A percentile compares a stretch with the other conserved stretches of the same genome.
Evolutionary conservation across 331 rosid genomes (phyloP).

Genomic region (Saraca asoca): DNA sequence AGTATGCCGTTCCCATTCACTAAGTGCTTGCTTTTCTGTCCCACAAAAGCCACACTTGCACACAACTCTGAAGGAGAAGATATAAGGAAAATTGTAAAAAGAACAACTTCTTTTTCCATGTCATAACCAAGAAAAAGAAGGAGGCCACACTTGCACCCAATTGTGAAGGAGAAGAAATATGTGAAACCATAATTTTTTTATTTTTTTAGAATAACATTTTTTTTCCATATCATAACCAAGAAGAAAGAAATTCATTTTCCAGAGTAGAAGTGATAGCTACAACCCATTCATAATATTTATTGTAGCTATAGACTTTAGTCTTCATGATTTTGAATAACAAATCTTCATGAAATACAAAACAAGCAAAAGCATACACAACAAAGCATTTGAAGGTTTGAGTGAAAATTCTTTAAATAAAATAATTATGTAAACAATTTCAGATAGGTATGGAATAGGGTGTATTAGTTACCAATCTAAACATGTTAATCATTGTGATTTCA

Average conservation of each 20-base stretch:
- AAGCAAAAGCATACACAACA: background rate
- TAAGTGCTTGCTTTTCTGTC: conserved; percentile 91
- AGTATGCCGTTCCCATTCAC: conserved; percentile 94
- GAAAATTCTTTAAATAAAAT: background rate
- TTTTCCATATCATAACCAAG: no score
- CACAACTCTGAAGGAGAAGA: conserved; percentile 67
- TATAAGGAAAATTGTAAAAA: conserved; percentile 7
- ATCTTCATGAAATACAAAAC: conserved; percentile 6
- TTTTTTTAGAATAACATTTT: no score
- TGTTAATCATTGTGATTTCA: no score
- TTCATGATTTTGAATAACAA: conserved; percentile 1
- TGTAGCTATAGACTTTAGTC: background rate
- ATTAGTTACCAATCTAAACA: no score
- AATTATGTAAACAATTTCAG: no score
- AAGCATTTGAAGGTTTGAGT: background rate
- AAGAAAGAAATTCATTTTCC: no score
- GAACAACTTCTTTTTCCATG: background rate
- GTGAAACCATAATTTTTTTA: no score
- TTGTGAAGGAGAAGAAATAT: background rate
- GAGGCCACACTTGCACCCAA: conserved; percentile 28
- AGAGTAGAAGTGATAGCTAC: no score
- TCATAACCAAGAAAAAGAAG: conserved; percentile 9
- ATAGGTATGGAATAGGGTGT: no score
- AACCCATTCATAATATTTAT: background rate
- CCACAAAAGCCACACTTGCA: conserved; percentile 95